These are phyloP conservation scores for Entomortierella lignicola DNA, from an alignment of 192 early-diverging fungal genomes.

Conservation along the genomic window DNA sequence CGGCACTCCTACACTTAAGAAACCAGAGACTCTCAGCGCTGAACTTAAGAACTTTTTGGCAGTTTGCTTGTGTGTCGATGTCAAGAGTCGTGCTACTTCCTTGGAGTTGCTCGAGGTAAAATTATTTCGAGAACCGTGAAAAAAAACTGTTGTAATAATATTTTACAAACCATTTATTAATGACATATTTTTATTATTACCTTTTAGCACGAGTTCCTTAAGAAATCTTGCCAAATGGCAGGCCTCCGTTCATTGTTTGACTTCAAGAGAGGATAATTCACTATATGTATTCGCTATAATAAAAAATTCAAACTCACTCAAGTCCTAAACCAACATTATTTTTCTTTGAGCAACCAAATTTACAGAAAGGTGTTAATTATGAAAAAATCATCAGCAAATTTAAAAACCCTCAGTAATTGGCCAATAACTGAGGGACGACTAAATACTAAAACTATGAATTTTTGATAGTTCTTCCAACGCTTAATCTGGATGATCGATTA, in stretches of 20 bases:
- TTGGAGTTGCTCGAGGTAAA: slow-evolving; percentile 78
- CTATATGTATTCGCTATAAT: too few relatives aligned
- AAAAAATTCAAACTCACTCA: background rate
- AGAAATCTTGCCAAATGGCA: slow-evolving; percentile 67
- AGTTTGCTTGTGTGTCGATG: slow-evolving; percentile 89
- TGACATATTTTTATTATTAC: background rate
- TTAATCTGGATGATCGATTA: too few relatives aligned
- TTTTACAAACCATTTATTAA: background rate
- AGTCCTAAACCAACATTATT: background rate
- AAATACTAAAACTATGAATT: too few relatives aligned
- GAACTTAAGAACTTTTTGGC: slow-evolving; percentile 92
- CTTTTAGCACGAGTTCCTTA: slow-evolving; percentile 76
- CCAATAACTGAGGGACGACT: too few relatives aligned
- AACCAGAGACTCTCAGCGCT: slow-evolving; percentile 82
- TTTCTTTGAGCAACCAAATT: too few relatives aligned
- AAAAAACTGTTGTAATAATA: too few relatives aligned
- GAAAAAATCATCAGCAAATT: too few relatives aligned
- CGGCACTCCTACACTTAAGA: slow-evolving; percentile 93
- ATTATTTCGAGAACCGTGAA: too few relatives aligned
- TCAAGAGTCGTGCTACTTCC: slow-evolving; percentile 82
- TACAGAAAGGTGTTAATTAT: too few relatives aligned
- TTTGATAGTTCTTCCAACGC: too few relatives aligned
- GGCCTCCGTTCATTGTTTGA: slow-evolving; percentile 75
- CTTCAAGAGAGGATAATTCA: slow-evolving; percentile 51
- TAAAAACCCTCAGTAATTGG: too few relatives aligned